Percentiles rank a stretch among this genome's conserved stretches.
These are phyloP conservation scores for Whalleya microplaca DNA, from an alignment of 2,329 filamentous ascomycete species.

Conservation along the genomic window DNA sequence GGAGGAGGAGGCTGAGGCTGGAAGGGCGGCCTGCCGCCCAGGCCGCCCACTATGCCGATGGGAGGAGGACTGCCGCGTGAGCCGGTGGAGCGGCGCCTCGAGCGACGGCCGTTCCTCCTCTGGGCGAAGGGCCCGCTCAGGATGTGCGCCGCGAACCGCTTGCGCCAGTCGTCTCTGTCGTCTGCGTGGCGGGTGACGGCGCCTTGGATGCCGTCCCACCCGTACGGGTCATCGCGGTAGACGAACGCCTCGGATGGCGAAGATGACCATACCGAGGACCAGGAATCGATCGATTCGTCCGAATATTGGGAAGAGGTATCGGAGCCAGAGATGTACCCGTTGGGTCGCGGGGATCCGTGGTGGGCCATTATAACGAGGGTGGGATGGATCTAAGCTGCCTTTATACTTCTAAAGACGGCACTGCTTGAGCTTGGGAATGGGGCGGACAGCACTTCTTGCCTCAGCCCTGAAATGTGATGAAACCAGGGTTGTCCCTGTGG, in stretches of 20 bases:
- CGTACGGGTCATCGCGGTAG: slow-evolving; percentile 32
- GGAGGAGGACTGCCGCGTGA: no score
- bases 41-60: no score
- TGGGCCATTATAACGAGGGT: slow-evolving; percentile 21
- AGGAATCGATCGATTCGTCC: slow-evolving; percentile 14
- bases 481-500: no score
- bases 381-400: slow-evolving; percentile 4
- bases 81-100: no score
- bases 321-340: slow-evolving; percentile 14
- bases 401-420: no score
- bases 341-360: slow-evolving; percentile 17
- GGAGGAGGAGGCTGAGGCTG: neutral
- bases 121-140: slow-evolving; percentile 37
- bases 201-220: slow-evolving; percentile 32
- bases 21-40: no score
- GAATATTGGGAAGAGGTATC: slow-evolving; percentile 33
- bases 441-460: neutral
- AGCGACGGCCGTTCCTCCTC: no score
- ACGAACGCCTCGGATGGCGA: slow-evolving; percentile 35
- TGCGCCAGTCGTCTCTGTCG: slow-evolving; percentile 27
- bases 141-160: slow-evolving; percentile 34
- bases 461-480: no score
- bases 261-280: slow-evolving; percentile 33
- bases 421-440: no score
- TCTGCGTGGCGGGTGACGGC: slow-evolving; percentile 35